Evolutionary conservation across 2,329 filamentous ascomycete species (phyloP).

Genomic region (Passalora sequoiae): DNA sequence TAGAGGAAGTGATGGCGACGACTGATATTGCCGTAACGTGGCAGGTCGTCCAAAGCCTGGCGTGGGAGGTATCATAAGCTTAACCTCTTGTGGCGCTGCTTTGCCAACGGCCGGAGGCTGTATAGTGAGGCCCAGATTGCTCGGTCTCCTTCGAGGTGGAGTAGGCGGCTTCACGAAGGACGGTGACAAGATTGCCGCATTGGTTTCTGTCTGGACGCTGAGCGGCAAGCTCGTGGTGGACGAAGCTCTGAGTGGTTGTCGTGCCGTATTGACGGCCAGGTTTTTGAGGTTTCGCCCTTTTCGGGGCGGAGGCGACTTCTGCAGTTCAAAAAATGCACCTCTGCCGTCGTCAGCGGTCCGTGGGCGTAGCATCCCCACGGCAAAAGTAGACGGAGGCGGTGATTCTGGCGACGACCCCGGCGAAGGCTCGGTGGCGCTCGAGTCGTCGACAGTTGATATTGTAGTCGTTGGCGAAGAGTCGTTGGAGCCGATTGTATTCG

Average conservation of each 20-base stretch:
- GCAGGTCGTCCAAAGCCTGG: slow-evolving; percentile 49
- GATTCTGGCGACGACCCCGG: slow-evolving; percentile 92
- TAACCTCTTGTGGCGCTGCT: slow-evolving; percentile 55
- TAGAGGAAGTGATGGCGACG: slow-evolving; percentile 55
- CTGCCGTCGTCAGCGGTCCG: slow-evolving; percentile 47
- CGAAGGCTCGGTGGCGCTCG: slow-evolving; percentile 81
- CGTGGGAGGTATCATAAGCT: slow-evolving; percentile 54
- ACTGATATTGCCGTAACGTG: slow-evolving; percentile 56
- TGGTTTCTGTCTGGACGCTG: slow-evolving; percentile 45
- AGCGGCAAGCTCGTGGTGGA: slow-evolving; percentile 50
- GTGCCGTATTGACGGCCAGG: slow-evolving; percentile 66
- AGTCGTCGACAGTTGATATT: slow-evolving; percentile 85
- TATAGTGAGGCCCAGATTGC: slow-evolving; percentile 68
- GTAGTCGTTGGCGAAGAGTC: slow-evolving; percentile 95
- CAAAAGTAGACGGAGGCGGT: slow-evolving; percentile 64
- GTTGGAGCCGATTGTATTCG: slow-evolving; percentile 73
- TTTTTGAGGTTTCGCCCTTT: slow-evolving; percentile 80
- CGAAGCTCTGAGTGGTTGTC: slow-evolving; percentile 43
- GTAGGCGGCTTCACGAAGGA: slow-evolving; percentile 76
- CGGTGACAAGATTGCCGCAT: slow-evolving; percentile 64
- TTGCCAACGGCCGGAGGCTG: slow-evolving; percentile 58
- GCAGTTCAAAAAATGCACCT: slow-evolving; percentile 52
- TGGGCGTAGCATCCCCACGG: slow-evolving; percentile 48
- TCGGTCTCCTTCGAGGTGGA: slow-evolving; percentile 65
- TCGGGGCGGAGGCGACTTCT: slow-evolving; percentile 49